Evolutionary conservation across 139 green algal species (phyloP).

Genomic region (Chlamydomonas sphaeroides): DNA sequence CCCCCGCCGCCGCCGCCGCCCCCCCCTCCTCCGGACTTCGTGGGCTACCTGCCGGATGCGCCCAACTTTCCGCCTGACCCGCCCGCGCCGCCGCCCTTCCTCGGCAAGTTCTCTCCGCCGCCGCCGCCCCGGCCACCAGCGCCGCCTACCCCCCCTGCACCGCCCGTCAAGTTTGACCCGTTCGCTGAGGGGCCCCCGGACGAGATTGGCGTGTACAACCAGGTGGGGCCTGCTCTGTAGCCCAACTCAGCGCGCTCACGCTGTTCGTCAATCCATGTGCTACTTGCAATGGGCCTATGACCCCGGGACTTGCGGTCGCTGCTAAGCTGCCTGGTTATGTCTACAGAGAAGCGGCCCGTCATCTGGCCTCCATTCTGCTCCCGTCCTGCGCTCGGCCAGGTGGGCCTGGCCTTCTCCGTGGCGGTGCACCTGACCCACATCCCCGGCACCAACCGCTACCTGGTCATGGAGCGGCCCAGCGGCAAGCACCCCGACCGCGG

Average conservation of each 20-base stretch:
- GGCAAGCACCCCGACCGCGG: constrained; percentile 54
- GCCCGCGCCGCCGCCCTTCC: constrained; percentile 1
- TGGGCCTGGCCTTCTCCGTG: constrained; percentile 13
- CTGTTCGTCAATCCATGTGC: too few species aligned
- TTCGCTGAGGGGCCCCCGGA: constrained; percentile 1
- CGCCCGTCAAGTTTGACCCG: not conserved
- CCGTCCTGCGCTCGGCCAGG: not conserved
- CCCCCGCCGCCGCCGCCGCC: constrained; percentile 18
- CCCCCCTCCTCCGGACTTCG: constrained; percentile 16
- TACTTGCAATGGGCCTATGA: not conserved
- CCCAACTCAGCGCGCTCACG: not conserved
- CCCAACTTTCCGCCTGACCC: not conserved
- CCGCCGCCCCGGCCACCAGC: not conserved
- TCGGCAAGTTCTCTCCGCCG: not conserved
- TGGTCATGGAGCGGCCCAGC: constrained; percentile 50
- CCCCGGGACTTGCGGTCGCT: not conserved
- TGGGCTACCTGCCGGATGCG: constrained; percentile 31
- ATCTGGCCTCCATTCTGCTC: not conserved
- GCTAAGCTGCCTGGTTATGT: not conserved
- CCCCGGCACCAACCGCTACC: constrained; percentile 37
- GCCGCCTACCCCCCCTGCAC: constrained; percentile 4
- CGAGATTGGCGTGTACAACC: constrained; percentile 9
- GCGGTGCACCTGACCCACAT: constrained; percentile 45
- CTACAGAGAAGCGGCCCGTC: not conserved
- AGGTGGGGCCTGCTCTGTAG: not conserved